Evolutionary conservation across 208 protist species (phyloP).

Genomic region (Trypanosoma platydactyli): DNA sequence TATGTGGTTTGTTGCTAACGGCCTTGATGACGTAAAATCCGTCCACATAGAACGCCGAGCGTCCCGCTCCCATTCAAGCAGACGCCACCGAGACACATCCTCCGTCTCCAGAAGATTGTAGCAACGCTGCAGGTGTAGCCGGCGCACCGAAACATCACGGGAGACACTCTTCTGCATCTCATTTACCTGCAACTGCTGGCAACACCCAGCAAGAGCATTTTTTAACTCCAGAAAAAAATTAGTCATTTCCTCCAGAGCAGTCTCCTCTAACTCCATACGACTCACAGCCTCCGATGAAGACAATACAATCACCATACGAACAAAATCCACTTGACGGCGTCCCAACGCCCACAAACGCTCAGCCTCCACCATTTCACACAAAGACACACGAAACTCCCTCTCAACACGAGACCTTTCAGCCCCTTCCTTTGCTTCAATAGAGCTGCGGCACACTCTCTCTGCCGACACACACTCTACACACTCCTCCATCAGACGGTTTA

Average conservation of each 20-base stretch:
- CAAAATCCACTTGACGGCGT: not conserved
- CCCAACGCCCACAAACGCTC: not conserved
- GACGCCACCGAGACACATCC: not conserved
- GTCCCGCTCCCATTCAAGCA: slow-evolving; percentile 9
- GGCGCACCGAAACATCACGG: slow-evolving; percentile 1
- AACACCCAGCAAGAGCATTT: not conserved
- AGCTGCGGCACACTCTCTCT: not conserved
- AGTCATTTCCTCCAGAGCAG: slow-evolving; percentile 1
- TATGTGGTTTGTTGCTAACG: not conserved
- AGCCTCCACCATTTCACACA: not conserved
- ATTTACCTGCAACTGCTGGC: not conserved
- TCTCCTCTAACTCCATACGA: slow-evolving; percentile 4
- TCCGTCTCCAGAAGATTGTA: slow-evolving; percentile 2
- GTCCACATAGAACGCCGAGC: slow-evolving; percentile 3
- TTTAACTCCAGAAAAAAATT: not conserved
- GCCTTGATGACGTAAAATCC: not conserved
- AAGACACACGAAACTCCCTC: not conserved
- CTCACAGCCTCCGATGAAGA: slow-evolving; percentile 1
- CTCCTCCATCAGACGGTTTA: not conserved
- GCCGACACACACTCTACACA: slow-evolving; percentile 1
- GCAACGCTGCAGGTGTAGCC: slow-evolving; percentile 2
- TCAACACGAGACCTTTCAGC: not conserved
- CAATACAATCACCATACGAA: not conserved
- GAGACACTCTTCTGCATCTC: slow-evolving; percentile 1
- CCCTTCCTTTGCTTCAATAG: slow-evolving; percentile 7